Evolutionary conservation across 345 rosid species (phyloP), one percentile per base, ranked within the genome.

Genomic region (Punica granatum): DNA sequence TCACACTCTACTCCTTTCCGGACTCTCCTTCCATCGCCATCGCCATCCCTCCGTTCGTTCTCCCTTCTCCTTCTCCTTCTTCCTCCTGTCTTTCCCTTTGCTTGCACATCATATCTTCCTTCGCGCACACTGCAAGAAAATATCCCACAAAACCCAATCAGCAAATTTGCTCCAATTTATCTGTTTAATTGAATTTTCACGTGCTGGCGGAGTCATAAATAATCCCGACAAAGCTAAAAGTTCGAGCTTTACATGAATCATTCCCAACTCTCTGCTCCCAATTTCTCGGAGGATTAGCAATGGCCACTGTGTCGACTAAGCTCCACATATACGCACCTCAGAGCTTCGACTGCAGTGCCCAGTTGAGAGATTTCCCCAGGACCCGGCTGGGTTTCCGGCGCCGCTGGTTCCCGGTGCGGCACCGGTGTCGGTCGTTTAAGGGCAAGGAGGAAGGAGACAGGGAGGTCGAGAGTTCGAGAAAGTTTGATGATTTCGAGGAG

Each of bases 261-360:
- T 53, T 8, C n/a, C 59, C 44, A 72, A 41, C 41, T 51, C 31
- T 53, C 16, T 25, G 59, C 46, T 54, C 12, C 21, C 14, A 36
- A 34, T 56, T 32, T 4, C 18, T 0, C 60, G 16, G 60, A 54
- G 60, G 32, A 54, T 7, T 63, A 16, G 31, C 58, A 26, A 93
- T 93, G 97, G 74, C 83, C 67, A 69, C 83, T 51, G 67, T 87
- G 30, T 35, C 60, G 25, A 77, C 88, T 12, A 81, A 81, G 74
- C 73, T 86, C 72, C 85, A 87, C 73, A 46, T 85, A 9, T 78
- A 70, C 76, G 86, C 85, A 35, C 12, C 60, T 13, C 84, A 73
- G 72, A 73, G 73, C 61, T 56, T 75, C 60, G 85, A 81, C 56
- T 64, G 62, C n/a, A 75, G 63, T 31, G 56, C 74, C 53, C 60